These are phyloP conservation scores for Solanum neorickii DNA, from an alignment of 257 asterid genomes.

Conservation along the genomic window DNA sequence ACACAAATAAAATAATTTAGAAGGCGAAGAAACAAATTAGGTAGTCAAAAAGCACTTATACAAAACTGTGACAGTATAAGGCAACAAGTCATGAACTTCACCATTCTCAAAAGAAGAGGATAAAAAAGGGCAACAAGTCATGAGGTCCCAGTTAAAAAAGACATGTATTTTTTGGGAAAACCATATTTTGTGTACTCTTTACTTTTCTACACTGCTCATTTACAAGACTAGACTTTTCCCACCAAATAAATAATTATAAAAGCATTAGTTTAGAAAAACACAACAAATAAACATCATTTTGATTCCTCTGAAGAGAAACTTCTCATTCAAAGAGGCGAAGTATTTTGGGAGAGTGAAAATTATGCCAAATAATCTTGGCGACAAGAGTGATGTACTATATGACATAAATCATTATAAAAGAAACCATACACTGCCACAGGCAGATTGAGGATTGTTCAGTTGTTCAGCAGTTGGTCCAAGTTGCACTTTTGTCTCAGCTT, in stretches of 20 bases:
- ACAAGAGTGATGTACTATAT: neutral
- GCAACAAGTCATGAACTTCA: neutral
- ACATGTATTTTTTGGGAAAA: neutral
- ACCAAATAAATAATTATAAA: neutral
- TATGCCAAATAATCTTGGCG: neutral
- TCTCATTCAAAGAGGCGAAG: neutral
- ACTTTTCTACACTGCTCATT: neutral
- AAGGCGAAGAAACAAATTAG: neutral
- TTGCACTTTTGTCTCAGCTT: neutral
- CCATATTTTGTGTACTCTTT: neutral
- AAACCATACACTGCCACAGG: neutral
- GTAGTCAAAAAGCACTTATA: neutral
- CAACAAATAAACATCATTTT: too few species aligned
- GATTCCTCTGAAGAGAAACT: neutral
- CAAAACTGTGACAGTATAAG: neutral
- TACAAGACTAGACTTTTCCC: neutral
- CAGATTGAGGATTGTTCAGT: neutral
- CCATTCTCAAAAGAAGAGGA: neutral
- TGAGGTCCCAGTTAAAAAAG: neutral
- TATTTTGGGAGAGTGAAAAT: neutral
- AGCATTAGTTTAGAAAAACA: too few species aligned
- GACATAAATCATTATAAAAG: neutral
- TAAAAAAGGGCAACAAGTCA: neutral
- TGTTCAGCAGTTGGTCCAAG: neutral
- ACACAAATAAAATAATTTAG: neutral